Conservation (phyloP, 2,329 filamentous ascomycete genomes). For the Exserohilum turcica region DNA sequence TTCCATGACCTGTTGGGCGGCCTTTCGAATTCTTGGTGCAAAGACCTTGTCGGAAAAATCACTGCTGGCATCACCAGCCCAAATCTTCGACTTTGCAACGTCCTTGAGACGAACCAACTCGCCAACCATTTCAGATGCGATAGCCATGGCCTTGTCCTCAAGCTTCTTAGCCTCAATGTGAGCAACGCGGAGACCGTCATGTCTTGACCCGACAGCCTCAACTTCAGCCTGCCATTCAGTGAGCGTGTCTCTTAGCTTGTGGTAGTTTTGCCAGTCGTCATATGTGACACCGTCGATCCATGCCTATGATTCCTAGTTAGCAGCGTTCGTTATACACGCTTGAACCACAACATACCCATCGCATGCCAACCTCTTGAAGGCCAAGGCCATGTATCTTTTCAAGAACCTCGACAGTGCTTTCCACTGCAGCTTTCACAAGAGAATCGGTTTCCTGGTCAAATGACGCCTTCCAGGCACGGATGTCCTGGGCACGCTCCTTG, state of each 20-base stretch:
- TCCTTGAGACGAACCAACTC: slow-evolving; percentile 83
- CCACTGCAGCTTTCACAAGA: slow-evolving; percentile 73
- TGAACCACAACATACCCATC: slow-evolving; percentile 60
- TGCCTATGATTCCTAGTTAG: slow-evolving; percentile 52
- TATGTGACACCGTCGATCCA: slow-evolving; percentile 96
- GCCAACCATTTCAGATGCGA: slow-evolving; percentile 77
- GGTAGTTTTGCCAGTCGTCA: slow-evolving; percentile 96
- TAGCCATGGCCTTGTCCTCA: slow-evolving; percentile 78
- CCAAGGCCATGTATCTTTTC: slow-evolving; percentile 82
- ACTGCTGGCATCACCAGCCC: slow-evolving; percentile 72
- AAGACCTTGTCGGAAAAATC: slow-evolving; percentile 76
- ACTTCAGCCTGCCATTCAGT: slow-evolving; percentile 85
- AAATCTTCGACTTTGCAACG: slow-evolving; percentile 82
- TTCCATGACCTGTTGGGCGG: slow-evolving; percentile 50
- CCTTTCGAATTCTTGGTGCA: slow-evolving; percentile 59
- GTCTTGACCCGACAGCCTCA: slow-evolving; percentile 73
- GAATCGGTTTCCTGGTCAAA: slow-evolving; percentile 73
- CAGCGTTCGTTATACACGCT: background rate
- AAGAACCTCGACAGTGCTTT: slow-evolving; percentile 80
- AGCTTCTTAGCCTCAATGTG: slow-evolving; percentile 70
- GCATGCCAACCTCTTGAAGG: slow-evolving; percentile 88
- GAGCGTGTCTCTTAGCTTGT: slow-evolving; percentile 81
- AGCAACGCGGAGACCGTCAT: slow-evolving; percentile 72
- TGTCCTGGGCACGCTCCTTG: slow-evolving; percentile 75
- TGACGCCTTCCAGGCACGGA: slow-evolving; percentile 75